Conservation (phyloP, 2,329 filamentous ascomycete species). For the Daldinia sp. region DNA sequence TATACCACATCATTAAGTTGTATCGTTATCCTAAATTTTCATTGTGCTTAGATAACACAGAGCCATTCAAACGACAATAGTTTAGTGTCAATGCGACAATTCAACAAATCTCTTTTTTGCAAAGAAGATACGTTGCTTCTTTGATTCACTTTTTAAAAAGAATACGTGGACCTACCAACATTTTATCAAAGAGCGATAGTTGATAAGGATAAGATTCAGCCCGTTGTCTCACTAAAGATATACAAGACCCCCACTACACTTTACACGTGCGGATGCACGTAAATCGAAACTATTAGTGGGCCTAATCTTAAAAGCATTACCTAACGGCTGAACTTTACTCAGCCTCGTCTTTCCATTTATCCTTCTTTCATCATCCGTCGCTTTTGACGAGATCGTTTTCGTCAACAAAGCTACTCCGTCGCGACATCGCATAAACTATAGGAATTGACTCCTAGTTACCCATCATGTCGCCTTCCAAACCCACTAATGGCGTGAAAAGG, state of each 20-base stretch:
- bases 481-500: constrained; percentile 62
- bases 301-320: constrained; percentile 8
- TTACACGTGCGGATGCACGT: constrained; percentile 3
- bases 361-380: constrained; percentile 38
- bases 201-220: background rate
- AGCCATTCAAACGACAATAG: background rate
- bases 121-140: constrained; percentile 2
- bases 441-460: constrained; percentile 52
- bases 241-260: background rate
- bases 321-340: constrained; percentile 15
- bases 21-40: background rate
- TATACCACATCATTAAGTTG: background rate
- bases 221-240: background rate
- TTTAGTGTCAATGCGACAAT: background rate
- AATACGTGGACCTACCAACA: background rate
- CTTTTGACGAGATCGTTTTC: constrained; percentile 38
- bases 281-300: background rate
- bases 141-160: background rate
- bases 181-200: background rate
- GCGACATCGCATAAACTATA: background rate
- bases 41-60: background rate
- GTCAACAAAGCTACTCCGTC: constrained; percentile 8
- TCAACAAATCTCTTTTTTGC: background rate
- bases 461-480: constrained; percentile 71
- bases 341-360: constrained; percentile 30